Evolutionary conservation across 2,329 filamentous ascomycete species (phyloP).

Genomic region (Paracamarosporium sp.): DNA sequence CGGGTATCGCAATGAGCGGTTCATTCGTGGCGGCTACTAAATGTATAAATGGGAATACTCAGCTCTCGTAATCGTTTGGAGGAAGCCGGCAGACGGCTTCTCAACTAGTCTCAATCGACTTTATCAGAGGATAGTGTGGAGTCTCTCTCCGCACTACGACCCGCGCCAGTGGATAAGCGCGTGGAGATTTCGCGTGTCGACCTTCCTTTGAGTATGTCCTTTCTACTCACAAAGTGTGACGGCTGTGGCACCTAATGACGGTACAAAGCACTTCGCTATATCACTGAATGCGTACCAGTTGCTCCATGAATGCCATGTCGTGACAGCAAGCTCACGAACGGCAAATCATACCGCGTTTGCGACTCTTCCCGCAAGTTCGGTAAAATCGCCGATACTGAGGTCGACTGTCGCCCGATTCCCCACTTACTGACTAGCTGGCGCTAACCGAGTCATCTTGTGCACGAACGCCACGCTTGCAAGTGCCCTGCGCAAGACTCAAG

Average conservation of each 20-base stretch:
- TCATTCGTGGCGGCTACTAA: neutral
- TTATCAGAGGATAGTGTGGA: no score
- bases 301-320: neutral
- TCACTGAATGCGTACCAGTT: no score
- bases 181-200: neutral
- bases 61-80: no score
- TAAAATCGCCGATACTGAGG: neutral
- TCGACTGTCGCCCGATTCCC: neutral
- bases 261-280: no score
- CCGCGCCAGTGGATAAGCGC: neutral
- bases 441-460: conserved; percentile 4
- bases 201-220: neutral
- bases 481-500: conserved; percentile 1
- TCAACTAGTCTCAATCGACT: no score
- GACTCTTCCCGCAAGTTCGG: neutral
- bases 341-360: neutral
- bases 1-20: neutral
- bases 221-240: neutral
- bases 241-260: neutral
- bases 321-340: no score
- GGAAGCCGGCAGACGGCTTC: neutral
- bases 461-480: conserved; percentile 2
- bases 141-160: no score
- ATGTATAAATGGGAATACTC: neutral
- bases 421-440: neutral